Base-by-base conservation (phyloP, 1,284 basidiomycete species). In the Ustilago xerochloae region DNA sequence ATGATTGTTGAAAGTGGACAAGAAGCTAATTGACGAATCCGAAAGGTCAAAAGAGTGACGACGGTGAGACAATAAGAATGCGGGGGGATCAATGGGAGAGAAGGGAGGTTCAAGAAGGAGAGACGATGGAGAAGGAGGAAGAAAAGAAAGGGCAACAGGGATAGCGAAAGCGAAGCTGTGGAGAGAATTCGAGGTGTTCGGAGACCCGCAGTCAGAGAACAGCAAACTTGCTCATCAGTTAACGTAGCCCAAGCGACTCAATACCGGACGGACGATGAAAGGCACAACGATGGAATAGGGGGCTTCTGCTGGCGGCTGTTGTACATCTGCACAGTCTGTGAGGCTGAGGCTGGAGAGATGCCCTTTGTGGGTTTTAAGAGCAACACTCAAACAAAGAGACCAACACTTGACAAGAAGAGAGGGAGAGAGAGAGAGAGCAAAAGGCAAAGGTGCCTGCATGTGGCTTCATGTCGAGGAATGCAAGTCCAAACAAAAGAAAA, bases 1-100 rank as follows among this genome's bases (percentile, higher is more conserved):
- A 6, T 26, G n/a, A 20, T 45, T 47, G 47, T 30, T 13, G 32
- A 30, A 16, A 22, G 12, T 29, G 9, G 43, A 49, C 35, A 39
- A 35, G 43, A 16, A 43, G 55, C 28, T 18, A 53, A 10, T 38
- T 15, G 47, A 26, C 15, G 26, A 20, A 16, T 43, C 29, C 28
- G 24, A n/a, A n/a, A 30, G 38, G 48, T 56, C 53, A 64, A 70
- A 70, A 64, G 67, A 70, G 61, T 70, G 67, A 70, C 67, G 53
- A 64, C 24, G 57, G 67, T 61, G 57, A 47, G 61, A 51, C 29
- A 20, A 43, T 3, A 24, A 33, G 26, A 28, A 3, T 26, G 20
- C 8, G 20, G 18, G 18, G 51, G 32, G 36, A 26, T 28, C 29
- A 29, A 41, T 24, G 58, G 43, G 24, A 20, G 39, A 16, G 46